Evolutionary conservation across 2,329 filamentous ascomycete genomes (phyloP).

Genomic region (Ceratocystis variospora): DNA sequence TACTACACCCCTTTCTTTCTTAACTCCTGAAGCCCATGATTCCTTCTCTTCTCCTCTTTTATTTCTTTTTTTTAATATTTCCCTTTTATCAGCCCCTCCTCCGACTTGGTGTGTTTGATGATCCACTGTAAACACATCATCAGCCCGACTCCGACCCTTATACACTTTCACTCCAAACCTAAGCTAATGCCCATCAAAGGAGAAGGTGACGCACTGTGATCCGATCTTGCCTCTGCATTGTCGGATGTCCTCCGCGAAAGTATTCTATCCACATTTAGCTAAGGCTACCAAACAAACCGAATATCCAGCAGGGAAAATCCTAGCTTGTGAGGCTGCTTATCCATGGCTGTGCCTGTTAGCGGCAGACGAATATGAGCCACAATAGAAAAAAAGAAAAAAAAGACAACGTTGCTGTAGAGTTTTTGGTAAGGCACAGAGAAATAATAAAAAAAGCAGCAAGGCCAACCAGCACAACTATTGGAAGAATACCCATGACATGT

Average conservation of each 20-base stretch:
- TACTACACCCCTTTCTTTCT: neutral
- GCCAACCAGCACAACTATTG: neutral
- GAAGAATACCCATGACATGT: neutral
- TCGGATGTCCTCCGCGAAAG: neutral
- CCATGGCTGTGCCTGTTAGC: neutral
- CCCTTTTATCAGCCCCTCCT: neutral
- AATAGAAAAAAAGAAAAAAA: neutral
- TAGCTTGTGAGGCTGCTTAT: neutral
- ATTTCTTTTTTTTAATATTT: neutral
- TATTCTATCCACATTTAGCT: neutral
- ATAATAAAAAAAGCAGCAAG: neutral
- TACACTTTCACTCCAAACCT: neutral
- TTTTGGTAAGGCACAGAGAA: neutral
- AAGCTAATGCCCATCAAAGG: constrained; percentile 1
- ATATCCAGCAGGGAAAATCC: neutral
- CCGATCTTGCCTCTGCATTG: constrained; percentile 2
- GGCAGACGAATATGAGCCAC: neutral
- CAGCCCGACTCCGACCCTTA: neutral
- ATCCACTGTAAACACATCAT: constrained; percentile 3
- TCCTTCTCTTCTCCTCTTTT: neutral
- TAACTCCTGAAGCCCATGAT: neutral
- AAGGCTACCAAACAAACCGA: neutral
- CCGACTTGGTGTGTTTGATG: constrained; percentile 1
- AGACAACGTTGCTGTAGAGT: neutral
- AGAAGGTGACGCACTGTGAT: neutral